Evolutionary conservation across 2,329 filamentous ascomycete genomes (phyloP).

Genomic region (Beauveria caledonica): DNA sequence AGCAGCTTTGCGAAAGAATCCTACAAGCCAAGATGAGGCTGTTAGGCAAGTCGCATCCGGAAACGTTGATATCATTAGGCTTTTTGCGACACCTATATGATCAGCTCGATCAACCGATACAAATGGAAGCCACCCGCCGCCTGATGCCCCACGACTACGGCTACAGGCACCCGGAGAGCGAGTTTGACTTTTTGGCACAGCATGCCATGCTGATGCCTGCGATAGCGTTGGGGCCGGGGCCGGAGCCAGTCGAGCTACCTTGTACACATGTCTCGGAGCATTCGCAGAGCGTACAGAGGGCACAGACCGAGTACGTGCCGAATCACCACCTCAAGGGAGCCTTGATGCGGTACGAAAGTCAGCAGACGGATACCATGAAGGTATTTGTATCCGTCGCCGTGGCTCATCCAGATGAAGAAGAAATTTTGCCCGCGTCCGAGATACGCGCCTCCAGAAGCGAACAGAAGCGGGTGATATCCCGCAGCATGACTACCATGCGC

Average conservation of each 20-base stretch:
- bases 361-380: not conserved
- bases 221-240: not conserved
- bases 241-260: not conserved
- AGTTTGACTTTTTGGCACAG: not conserved
- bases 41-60: not conserved
- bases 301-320: not conserved
- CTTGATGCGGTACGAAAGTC: not conserved
- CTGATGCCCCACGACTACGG: not conserved
- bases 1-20: not conserved
- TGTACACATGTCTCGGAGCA: not conserved
- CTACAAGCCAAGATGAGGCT: not conserved
- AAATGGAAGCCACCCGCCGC: not conserved
- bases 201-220: not conserved
- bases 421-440: not conserved
- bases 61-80: not conserved
- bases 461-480: not conserved
- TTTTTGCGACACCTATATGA: not conserved
- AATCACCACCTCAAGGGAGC: not conserved
- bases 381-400: not conserved
- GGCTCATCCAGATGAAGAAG: not conserved
- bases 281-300: not conserved
- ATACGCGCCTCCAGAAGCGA: not conserved
- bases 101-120: not conserved
- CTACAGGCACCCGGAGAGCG: not conserved
- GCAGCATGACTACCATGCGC: not conserved